Evolutionary conservation across 2,329 filamentous ascomycete genomes (phyloP), one percentile per base, ranked within the genome.

Genomic region (Pseudocercospora musae): DNA sequence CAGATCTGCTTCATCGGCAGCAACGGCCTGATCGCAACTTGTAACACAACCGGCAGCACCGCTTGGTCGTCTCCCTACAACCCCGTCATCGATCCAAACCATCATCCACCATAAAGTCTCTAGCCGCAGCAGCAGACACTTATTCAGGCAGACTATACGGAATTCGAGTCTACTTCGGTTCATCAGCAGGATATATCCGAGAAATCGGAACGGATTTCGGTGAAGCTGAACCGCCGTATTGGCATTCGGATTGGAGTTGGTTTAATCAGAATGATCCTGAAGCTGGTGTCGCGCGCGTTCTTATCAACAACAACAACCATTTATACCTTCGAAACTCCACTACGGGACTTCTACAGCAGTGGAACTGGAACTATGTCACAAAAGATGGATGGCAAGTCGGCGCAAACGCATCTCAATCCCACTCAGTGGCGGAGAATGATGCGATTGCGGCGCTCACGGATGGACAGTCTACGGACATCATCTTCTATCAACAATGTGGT

Each of bases 151-250:
- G 15, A 33, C 58, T 66, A 27, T 54, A 66, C 46, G 66, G 64
- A 7, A 62, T 67, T 33, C 50, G 66, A 4, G 65, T 68, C 0
- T 68, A 67, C 60, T 66, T 63, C 29, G 64, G 62, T 10, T 46
- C 31, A 9, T n/a, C n/a, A 13, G n/a, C 20, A 6, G 63, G 60
- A 21, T 49, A 44, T 54, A 61, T 67, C 55, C 58, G 63, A 58
- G 62, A 64, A 52, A 57, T 57, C 52, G 58, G 60, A 46, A 64
- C 49, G n/a, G 53, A 61, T 33, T 61, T 61, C 18, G 49, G 13
- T 2, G 29, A 54, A 18, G 50, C 46, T 10, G 49, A 29, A 8
- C 46, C 53, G 5, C 8, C 9, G 15, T 54, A 44, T 9, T 68
- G 66, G 66, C 42, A 58, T 18, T 44, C 40, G 40, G 52, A 55